Percentiles rank a stretch among this genome's conserved stretches.
phyloP scores from a whole-genome alignment of 2,329 filamentous ascomycete species.

The Neopestalotiopsis sp. region DNA sequence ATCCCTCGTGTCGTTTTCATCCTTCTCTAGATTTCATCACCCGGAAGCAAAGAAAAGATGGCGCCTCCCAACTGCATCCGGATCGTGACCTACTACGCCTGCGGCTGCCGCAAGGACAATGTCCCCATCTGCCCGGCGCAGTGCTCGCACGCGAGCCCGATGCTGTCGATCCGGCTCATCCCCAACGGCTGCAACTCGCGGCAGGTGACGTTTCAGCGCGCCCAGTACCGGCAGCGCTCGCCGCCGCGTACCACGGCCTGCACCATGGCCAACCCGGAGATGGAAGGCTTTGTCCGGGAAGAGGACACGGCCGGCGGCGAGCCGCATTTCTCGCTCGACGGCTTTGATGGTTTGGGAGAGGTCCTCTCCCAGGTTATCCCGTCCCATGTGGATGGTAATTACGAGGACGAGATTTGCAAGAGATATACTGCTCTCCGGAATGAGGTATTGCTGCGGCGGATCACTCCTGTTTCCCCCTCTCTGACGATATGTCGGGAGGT shows the following conservation, averaged over 20 bases:
- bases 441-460: neutral
- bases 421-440: neutral
- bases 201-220: neutral
- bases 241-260: neutral
- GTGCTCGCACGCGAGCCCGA: neutral
- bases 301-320: slow-evolving; percentile 13
- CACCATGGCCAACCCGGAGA: neutral
- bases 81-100: slow-evolving; percentile 13
- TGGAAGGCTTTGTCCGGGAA: slow-evolving; percentile 12
- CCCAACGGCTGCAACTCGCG: slow-evolving; percentile 7
- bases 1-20: neutral
- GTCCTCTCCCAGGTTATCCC: slow-evolving; percentile 2
- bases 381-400: neutral
- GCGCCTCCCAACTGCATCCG: neutral
- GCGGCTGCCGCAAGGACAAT: slow-evolving; percentile 8
- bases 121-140: neutral
- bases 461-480: neutral
- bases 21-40: neutral
- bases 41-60: neutral
- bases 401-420: neutral
- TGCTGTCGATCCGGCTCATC: neutral
- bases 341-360: slow-evolving; percentile 7
- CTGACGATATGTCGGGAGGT: neutral
- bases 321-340: neutral
- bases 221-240: neutral